These are phyloP conservation scores for Annulohypoxylon moriforme DNA, from an alignment of 495 filamentous ascomycete species.

Conservation along the genomic window DNA sequence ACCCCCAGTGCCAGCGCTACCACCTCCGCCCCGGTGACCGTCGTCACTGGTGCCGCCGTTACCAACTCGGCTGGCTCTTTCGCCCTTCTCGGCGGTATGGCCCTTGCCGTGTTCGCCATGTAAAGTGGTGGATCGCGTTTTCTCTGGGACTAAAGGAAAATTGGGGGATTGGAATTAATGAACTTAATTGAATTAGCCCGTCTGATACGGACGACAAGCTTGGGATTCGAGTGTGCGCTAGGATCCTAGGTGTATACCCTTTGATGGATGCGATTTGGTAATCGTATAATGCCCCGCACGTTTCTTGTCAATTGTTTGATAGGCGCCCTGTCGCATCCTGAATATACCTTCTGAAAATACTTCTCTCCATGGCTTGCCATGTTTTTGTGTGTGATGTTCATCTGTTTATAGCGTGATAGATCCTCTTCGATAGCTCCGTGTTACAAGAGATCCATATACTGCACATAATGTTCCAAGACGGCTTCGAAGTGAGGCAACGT, in stretches of 20 bases:
- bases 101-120: slow-evolving; percentile 55
- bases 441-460: not conserved
- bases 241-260: not conserved
- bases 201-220: not conserved
- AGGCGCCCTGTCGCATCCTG: slow-evolving; percentile 6
- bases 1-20: slow-evolving; percentile 30
- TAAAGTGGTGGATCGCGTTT: slow-evolving; percentile 44
- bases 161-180: slow-evolving; percentile 5
- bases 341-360: slow-evolving; percentile 1
- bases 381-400: not conserved
- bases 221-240: not conserved
- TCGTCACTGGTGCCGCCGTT: slow-evolving; percentile 49
- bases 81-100: slow-evolving; percentile 55
- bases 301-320: slow-evolving; percentile 14
- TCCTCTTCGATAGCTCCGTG: not conserved
- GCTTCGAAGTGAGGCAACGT: not conserved
- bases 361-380: not conserved
- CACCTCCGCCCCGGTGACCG: slow-evolving; percentile 13
- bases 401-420: not conserved
- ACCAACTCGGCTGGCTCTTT: slow-evolving; percentile 50
- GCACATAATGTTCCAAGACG: not conserved
- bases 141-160: not conserved
- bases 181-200: slow-evolving; percentile 1
- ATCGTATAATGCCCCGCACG: not conserved
- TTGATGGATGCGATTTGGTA: not conserved